Evolutionary conservation across 371 early-diverging fungal species (phyloP), one percentile per base, ranked within the genome.

Genomic region (Caulochytrium protostelioides): DNA sequence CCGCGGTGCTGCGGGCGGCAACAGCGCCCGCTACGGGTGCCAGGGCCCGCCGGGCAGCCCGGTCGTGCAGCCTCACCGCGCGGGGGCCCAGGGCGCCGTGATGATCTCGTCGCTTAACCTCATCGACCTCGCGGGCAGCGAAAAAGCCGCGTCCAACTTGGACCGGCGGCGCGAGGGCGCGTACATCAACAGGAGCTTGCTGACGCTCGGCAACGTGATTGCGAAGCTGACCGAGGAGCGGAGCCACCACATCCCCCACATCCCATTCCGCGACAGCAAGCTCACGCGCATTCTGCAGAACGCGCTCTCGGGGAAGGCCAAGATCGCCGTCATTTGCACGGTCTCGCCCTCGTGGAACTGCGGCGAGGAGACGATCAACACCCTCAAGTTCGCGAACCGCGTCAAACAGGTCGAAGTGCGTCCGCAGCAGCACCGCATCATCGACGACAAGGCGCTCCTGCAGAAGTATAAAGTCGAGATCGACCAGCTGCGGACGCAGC

Each of bases 51-150:
- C n/a, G n/a, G n/a, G n/a, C n/a, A n/a, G n/a, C n/a, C n/a, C n/a
- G n/a, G n/a, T n/a, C n/a, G n/a, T n/a, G n/a, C 38, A 12, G 24
- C 34, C 31, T 30, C 26, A 10, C 33, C 37, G 37, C 16, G 50
- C 57, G 31, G 50, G 48, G 32, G 51, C 70, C 17, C 59, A 64
- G 1, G 54, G 59, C 4, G 61, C 67, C 16, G 80, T 83, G 0
- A 76, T n/a, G 4, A 30, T 3, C 25, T 8, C 17, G 22, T 39
- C 34, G 34, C 26, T 16, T 6, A 83, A 76, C 44, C 51, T 94
- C 32, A 82, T 89, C 40, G 95, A 94, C 59, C 55, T 95, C 42
- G 91, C 95, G 13, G 95, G 95, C 22, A 83, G 84, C 12, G 95
- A 95, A 58, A 79, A 86, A 49, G 76, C 77, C 2, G 51, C 74